These are phyloP conservation scores for Mycena galericulata DNA, from an alignment of 768 basidiomycete genomes.

Conservation along the genomic window DNA sequence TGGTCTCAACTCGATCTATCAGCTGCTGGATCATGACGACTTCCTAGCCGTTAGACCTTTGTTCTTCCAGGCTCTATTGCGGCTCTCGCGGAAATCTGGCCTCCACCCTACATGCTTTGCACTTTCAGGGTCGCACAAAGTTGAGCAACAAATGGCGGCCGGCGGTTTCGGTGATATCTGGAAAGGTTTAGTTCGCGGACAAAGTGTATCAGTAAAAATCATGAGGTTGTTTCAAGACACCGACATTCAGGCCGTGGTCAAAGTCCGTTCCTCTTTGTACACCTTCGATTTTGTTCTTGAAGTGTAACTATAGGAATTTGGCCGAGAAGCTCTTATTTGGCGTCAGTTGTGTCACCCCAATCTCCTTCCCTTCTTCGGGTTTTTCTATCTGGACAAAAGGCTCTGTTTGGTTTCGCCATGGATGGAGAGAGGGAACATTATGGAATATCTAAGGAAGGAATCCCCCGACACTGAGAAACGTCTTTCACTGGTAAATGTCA, in stretches of 20 bases:
- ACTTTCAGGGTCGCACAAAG: constrained; percentile 9
- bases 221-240: constrained; percentile 19
- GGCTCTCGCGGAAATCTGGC: constrained; percentile 23
- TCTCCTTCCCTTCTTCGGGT: constrained; percentile 38
- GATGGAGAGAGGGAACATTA: constrained; percentile 46
- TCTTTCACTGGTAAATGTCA: constrained; percentile 10
- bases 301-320: constrained; percentile 1
- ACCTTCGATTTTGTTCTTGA: background rate
- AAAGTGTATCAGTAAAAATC: constrained; percentile 29
- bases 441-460: constrained; percentile 29
- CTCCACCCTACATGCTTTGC: constrained; percentile 24
- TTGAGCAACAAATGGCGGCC: constrained; percentile 26
- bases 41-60: background rate
- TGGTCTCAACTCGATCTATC: background rate
- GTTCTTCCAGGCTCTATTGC: constrained; percentile 16
- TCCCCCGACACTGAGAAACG: background rate
- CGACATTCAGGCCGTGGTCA: constrained; percentile 18
- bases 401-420: constrained; percentile 43
- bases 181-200: constrained; percentile 24
- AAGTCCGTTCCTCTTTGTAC: background rate
- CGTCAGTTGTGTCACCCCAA: constrained; percentile 38
- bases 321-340: constrained; percentile 37
- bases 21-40: constrained; percentile 18
- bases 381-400: constrained; percentile 30
- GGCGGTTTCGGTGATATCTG: constrained; percentile 30